Evolutionary conservation across 108 stramenopile species (phyloP), one percentile per base, ranked within the genome.

Genomic region (Pseudonitzschia multiseries): DNA sequence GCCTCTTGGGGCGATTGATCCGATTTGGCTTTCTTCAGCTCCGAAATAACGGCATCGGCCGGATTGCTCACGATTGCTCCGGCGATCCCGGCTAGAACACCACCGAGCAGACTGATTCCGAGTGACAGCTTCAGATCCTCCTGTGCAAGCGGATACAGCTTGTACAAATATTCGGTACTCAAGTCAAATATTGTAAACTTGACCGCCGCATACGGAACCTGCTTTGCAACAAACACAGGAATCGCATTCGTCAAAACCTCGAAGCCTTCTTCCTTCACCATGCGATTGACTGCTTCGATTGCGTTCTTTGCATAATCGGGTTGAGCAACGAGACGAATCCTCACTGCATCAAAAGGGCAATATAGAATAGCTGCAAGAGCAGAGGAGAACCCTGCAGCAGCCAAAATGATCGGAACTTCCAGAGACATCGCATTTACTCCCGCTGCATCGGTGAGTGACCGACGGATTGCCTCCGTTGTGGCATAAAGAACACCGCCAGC

Each of bases 141-240:
- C 33, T 76, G 67, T 14, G 91, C 91, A 0, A 73, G 82, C 13
- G 91, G 91, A 56, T 65, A 89, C 3, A 51, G n/a, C 15, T 78
- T 74, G 69, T 86, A 89, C 42, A 89, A 61, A 60, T 69, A 84
- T 56, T 85, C 76, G 15, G 87, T 92, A 36, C 76, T 71, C 2
- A 84, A 57, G 72, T 92, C 88, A 77, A 92, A 92, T 0, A 89
- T 83, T 14, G 85, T 75, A 69, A 92, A 92, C 57, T 81, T 81
- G 59, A 70, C 80, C 17, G 68, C 59, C 15, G 79, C 80, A 68
- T 81, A 86, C 15, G 85, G 85, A 33, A 86, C 77, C 63, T 83
- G 75, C 53, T 82, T 85, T 43, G 75, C 65, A 15, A 77, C 43
- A 36, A 86, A 83, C 4, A 77, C 80, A 5, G 87, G 88, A 10